Evolutionary conservation across 2,329 filamentous ascomycete species (phyloP), one percentile per base, ranked within the genome.

Genomic region (Chrysosphaeria jannelii): DNA sequence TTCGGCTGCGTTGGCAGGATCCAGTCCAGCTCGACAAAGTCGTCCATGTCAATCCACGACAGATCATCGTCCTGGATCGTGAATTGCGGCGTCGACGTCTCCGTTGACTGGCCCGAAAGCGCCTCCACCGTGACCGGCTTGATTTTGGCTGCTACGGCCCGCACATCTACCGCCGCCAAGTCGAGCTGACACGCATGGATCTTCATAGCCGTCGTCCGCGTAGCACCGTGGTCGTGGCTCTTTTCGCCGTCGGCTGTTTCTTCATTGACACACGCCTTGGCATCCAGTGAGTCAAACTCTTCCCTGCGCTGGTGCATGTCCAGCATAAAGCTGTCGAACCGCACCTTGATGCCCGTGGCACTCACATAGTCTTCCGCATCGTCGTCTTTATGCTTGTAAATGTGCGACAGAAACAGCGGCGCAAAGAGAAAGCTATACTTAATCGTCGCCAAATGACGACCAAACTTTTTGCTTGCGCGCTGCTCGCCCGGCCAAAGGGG

Each of bases 31-130:
- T 97, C 85, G 14, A 97, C 79, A 43, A 97, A 97, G 40, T 97
- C 85, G 39, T 97, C 85, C 78, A 97, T 93, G 37, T 97, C 85
- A 30, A 97, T 79, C 85, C 85, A 97, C 26, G 69, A 78, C 33
- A 78, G 66, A 37, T 97, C 85, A 25, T 88, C 74, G 40, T 97
- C 85, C 0, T 85, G 81, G 23, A 97, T 97, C 0, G 68, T 81
- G 39, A 97, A 97, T 39, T 81, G 69, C 3, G 59, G 59, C 6
- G 57, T 57, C 6, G 57, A 54, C 4, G 48, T 46, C 13, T 62
- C 57, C 24, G 55, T 19, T 14, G 61, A 19, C 4, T 20, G 3
- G 58, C 59, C 6, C 57, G 57, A 8, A 35, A 71, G 63, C 27
- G 76, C 71, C 29, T 85, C 71, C 1, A 63, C 51, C 13, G 66